Base-by-base conservation (phyloP, 257 asterid species). In the Solanum gandarillasii region DNA sequence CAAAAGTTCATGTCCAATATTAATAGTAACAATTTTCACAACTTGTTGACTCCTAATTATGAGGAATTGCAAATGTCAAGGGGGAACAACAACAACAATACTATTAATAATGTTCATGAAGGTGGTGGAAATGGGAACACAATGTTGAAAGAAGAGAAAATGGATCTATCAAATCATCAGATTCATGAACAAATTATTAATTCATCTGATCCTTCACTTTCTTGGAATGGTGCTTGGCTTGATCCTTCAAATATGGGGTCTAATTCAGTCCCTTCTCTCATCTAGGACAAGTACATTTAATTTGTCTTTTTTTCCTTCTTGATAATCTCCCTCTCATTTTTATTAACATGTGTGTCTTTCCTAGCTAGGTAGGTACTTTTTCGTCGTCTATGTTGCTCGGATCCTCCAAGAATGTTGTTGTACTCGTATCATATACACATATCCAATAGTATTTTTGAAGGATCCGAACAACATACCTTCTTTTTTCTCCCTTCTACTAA, bases 161-260 rank as follows among this genome's bases (percentile, higher is more conserved):
- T 88, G 87, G 92, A 91, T 71, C 62, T 72, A 8, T 46, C 72
- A 67, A 36, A 48, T 72, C 90, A 84, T 79, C 90, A 90, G 78
- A 84, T 39, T 82, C 43, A 82, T 18, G 87, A 88, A 76, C 91
- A 91, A 87, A 89, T 89, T 58, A 87, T 86, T 60, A 71, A 86
- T 79, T 29, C 89, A 5, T 62, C 89, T 32, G 90, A 72, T 38
- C 89, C 90, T 35, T 90, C 93, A n/a, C 85, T 92, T 75, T 39
- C 87, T 18, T 92, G 93, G 94, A 92, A 88, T 82, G 89, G 92
- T 41, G 88, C 91, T 67, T 91, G 93, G 94, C 84, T 90, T 87
- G 93, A 91, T 89, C 91, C 93, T 86, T 89, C 92, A 13, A 92
- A 88, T 83, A 83, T 88, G 48, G 93, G 93, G n/a, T 92, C 93